Evolutionary conservation across 1,139 yeast genomes (phyloP), one percentile per base, ranked within the genome.

Genomic region (Suhomyces maxii): DNA sequence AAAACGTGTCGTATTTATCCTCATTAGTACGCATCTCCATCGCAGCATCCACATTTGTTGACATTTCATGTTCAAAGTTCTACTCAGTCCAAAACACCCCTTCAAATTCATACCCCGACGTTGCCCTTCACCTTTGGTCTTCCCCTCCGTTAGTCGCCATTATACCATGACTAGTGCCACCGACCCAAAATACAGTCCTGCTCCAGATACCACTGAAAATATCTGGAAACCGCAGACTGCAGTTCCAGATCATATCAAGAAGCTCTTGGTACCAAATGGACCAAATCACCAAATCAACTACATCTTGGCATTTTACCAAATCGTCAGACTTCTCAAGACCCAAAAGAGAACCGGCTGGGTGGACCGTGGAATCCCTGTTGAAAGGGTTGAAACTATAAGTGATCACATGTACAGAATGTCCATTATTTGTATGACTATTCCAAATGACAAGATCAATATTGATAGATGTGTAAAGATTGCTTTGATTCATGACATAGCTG

Each of bases 341-440:
- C 95, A 89, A 56, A 83, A 79, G 55, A 80, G 99, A 61, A 91
- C 98, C 0, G 99, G 99, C 2, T 93, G 99, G 99, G 66, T 93
- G 28, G 91, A 90, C 59, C 82, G 82, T 58, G 82, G 80, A 11
- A 76, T 93, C 32, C 77, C 82, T 0, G 62, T 66, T 8, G 61
- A 55, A 1, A 59, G 68, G 28, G 77, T 79, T 1, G 95, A 93
- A 65, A 83, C 91, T 42, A 91, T 93, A 47, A 79, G 91, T 13
- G 99, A 93, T 65, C 99, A 93, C 65, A 93, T 93, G 98, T 93
- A 93, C 64, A 79, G 99, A 51, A 93, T 95, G 98, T 83, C 91
- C 6, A 74, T 91, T 38, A 83, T 91, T 45, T 76, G 95, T 25
- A 80, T 91, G 86, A 67, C 89, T 33, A 77, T 88, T 36, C 85